A percentile compares a stretch with the other conserved stretches of the same genome.
phyloP scores from a whole-genome alignment of 2,329 filamentous ascomycete species.

The Apiospora hydei region DNA sequence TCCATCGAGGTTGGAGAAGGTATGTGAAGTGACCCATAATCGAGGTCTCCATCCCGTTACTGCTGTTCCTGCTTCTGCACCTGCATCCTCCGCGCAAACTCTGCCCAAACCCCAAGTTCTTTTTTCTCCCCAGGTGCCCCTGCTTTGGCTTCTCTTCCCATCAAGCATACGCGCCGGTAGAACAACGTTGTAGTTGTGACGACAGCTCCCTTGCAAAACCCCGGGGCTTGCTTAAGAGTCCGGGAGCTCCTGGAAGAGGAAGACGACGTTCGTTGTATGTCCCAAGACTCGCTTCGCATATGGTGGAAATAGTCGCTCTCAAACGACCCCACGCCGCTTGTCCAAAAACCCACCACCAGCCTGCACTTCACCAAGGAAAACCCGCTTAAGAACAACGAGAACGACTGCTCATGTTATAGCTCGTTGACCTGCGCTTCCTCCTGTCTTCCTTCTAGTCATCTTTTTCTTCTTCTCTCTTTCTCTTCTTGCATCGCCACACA shows the following conservation, averaged over 20 bases:
- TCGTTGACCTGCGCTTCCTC: slow-evolving; percentile 15
- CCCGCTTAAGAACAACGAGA: slow-evolving; percentile 19
- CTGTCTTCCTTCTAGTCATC: slow-evolving; percentile 3
- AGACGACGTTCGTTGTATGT: slow-evolving; percentile 24
- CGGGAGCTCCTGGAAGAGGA: slow-evolving; percentile 29
- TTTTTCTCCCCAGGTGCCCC: slow-evolving; percentile 22
- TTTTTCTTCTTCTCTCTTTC: not conserved
- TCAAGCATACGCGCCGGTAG: slow-evolving; percentile 26
- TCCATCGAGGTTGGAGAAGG: slow-evolving; percentile 42
- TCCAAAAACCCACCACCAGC: slow-evolving; percentile 20
- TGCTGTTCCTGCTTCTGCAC: slow-evolving; percentile 23
- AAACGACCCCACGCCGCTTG: slow-evolving; percentile 25
- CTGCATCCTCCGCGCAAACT: slow-evolving; percentile 33
- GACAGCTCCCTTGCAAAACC: slow-evolving; percentile 31
- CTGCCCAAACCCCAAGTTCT: slow-evolving; percentile 22
- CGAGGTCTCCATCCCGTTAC: slow-evolving; percentile 21
- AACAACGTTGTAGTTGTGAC: slow-evolving; percentile 28
- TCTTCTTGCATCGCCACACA: not conserved
- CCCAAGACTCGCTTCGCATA: slow-evolving; percentile 21
- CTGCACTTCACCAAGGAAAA: slow-evolving; percentile 13
- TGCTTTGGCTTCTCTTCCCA: slow-evolving; percentile 5
- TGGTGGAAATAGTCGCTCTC: slow-evolving; percentile 24
- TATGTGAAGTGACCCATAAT: slow-evolving; percentile 35
- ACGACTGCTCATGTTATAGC: slow-evolving; percentile 3
- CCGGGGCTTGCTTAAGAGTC: slow-evolving; percentile 39